Conservation (phyloP, 73 alveolate genomes). For the Diophrys sp. region DNA sequence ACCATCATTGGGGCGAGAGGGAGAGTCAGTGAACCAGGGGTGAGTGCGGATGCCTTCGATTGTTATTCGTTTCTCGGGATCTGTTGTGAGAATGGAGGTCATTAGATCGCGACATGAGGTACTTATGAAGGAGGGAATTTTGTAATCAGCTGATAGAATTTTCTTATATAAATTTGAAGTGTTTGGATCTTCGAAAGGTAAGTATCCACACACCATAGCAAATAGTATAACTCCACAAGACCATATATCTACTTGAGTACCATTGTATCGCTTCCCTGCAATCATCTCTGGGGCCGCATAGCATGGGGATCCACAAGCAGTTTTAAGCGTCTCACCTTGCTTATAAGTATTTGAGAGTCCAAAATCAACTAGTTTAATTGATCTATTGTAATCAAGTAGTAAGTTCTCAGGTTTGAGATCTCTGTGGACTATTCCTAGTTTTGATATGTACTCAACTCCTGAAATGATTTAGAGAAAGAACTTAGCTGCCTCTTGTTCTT, state of each 20-base stretch:
- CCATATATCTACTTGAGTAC: constrained; percentile 93
- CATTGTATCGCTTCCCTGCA: constrained; percentile 87
- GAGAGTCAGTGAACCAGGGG: constrained; percentile 83
- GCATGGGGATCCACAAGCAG: constrained; percentile 99
- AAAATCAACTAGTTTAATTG: constrained; percentile 84
- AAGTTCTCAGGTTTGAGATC: constrained; percentile 97
- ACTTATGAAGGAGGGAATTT: constrained; percentile 47
- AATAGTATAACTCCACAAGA: constrained; percentile 94
- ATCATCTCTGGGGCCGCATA: constrained; percentile 99
- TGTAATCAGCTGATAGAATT: constrained; percentile 45
- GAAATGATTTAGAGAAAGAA: constrained; percentile 77
- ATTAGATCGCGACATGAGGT: constrained; percentile 16
- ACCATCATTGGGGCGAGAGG: too few species aligned
- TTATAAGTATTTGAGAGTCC: constrained; percentile 74
- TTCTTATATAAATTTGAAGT: constrained; percentile 78
- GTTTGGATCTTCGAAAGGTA: constrained; percentile 96
- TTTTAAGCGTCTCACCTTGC: constrained; percentile 66
- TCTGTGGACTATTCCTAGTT: constrained; percentile 81
- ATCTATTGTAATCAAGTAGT: constrained; percentile 81
- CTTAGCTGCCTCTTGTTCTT: constrained; percentile 73
- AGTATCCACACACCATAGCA: constrained; percentile 95
- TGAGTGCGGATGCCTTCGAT: constrained; percentile 40
- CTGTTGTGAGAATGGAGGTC: constrained; percentile 5
- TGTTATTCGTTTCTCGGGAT: constrained; percentile 16
- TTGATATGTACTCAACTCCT: constrained; percentile 79